These are phyloP conservation scores for Gomphus bonarii DNA, from an alignment of 1,284 basidiomycete genomes.

Conservation along the genomic window DNA sequence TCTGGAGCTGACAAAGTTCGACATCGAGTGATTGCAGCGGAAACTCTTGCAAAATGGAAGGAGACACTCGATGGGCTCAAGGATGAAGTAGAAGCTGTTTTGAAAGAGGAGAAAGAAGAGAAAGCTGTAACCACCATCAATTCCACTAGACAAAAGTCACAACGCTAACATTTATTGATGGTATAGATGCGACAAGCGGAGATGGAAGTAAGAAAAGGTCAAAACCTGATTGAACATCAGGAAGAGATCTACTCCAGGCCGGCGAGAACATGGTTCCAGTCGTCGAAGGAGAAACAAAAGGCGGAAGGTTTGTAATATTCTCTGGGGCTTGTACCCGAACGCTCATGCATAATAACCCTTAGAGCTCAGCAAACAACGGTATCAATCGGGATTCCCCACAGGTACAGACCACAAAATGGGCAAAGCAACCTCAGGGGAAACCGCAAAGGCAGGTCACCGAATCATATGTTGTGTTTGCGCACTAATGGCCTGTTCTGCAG, in stretches of 20 bases:
- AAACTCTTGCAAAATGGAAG: constrained; percentile 64
- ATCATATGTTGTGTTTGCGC: background rate
- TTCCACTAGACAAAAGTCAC: background rate
- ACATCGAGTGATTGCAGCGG: constrained; percentile 83
- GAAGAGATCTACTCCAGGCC: constrained; percentile 93
- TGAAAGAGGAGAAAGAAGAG: constrained; percentile 94
- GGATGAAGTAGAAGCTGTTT: constrained; percentile 70
- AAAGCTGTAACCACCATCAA: constrained; percentile 51
- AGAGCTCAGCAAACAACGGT: constrained; percentile 67
- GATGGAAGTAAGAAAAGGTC: constrained; percentile 92
- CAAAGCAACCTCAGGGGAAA: constrained; percentile 24
- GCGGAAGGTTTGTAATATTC: constrained; percentile 53
- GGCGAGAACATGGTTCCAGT: constrained; percentile 97
- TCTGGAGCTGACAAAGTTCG: constrained; percentile 73
- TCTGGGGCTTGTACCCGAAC: background rate
- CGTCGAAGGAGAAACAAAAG: constrained; percentile 71
- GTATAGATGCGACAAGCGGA: constrained; percentile 79
- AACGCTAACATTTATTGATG: constrained; percentile 6
- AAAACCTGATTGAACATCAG: constrained; percentile 93
- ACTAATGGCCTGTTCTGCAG: constrained; percentile 26
- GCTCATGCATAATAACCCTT: constrained; percentile 10
- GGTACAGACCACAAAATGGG: constrained; percentile 15
- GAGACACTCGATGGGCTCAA: constrained; percentile 67
- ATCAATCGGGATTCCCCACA: constrained; percentile 44
- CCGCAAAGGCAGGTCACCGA: constrained; percentile 28